Conservation (phyloP, 768 basidiomycete genomes). For the Russula vinacea region DNA sequence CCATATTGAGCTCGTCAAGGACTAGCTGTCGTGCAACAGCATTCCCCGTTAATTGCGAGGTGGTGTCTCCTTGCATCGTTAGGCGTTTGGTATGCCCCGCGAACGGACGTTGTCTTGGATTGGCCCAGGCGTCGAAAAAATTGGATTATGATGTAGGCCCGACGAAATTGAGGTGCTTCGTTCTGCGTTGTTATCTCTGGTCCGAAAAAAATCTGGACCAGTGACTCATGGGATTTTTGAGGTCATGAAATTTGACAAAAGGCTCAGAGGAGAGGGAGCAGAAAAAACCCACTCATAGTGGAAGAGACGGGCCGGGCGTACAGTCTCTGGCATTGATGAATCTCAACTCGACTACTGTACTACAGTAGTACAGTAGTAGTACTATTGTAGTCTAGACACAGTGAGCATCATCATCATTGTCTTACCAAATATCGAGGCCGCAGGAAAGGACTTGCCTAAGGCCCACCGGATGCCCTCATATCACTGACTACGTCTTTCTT, state of each 20-base stretch:
- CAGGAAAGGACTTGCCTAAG: slow-evolving; percentile 29
- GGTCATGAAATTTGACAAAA: too few relatives aligned
- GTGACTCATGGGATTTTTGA: too few relatives aligned
- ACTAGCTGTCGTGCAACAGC: slow-evolving; percentile 31
- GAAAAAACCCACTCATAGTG: too few relatives aligned
- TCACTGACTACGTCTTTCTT: too few relatives aligned
- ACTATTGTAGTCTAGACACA: background rate
- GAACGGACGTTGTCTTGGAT: background rate
- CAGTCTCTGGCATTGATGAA: too few relatives aligned
- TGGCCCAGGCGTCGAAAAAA: background rate
- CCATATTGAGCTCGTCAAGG: slow-evolving; percentile 45
- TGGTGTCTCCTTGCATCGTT: background rate
- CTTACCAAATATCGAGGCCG: slow-evolving; percentile 24
- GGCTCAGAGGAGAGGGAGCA: too few relatives aligned
- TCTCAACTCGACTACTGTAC: background rate
- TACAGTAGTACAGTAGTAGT: too few relatives aligned
- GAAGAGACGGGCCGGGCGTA: too few relatives aligned
- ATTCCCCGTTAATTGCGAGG: background rate
- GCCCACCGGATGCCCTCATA: background rate
- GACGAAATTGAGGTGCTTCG: background rate
- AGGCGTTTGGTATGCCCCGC: background rate
- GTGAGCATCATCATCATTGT: slow-evolving; percentile 13
- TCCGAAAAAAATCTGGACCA: background rate
- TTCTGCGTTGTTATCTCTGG: background rate
- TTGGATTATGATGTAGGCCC: background rate